phyloP scores from a whole-genome alignment of 176 grass and related monocot genomes.

The Triticum turgidum region DNA sequence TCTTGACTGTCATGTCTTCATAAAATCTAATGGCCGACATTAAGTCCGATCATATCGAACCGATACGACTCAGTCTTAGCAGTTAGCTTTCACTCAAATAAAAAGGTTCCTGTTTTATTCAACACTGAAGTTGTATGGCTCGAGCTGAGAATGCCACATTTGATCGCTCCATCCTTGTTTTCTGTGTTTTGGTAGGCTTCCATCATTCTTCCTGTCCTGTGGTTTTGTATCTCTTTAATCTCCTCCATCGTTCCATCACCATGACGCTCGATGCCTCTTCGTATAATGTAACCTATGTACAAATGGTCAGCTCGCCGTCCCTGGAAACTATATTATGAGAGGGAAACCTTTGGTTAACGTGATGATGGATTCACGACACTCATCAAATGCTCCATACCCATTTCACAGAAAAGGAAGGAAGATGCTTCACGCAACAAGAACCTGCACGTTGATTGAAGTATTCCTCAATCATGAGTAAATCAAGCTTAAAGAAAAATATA shows the following conservation, averaged over 20 bases:
- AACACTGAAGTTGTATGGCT: too few species aligned
- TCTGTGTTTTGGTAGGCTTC: constrained; percentile 43
- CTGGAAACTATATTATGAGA: neutral
- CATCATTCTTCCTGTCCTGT: constrained; percentile 32
- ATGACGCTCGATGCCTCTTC: constrained; percentile 14
- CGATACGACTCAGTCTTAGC: too few species aligned
- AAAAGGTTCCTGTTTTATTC: too few species aligned
- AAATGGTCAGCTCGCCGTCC: neutral
- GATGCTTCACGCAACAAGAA: constrained; percentile 21
- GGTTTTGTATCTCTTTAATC: constrained; percentile 41
- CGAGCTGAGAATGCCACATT: neutral
- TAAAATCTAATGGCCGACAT: too few species aligned
- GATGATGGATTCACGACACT: constrained; percentile 28
- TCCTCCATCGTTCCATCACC: constrained; percentile 22
- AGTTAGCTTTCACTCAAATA: too few species aligned
- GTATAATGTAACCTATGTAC: neutral
- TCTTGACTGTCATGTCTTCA: too few species aligned
- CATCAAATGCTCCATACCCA: constrained; percentile 34
- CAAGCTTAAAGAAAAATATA: neutral
- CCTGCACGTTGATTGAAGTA: constrained; percentile 23
- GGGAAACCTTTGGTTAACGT: constrained; percentile 30
- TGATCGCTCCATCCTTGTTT: constrained; percentile 31
- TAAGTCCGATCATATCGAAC: too few species aligned
- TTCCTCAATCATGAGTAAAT: neutral
- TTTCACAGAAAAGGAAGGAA: constrained; percentile 8